Percentiles rank a stretch among this genome's conserved stretches.
Conservation (phyloP, 2,329 filamentous ascomycete genomes). For the Neobulgaria alba region DNA sequence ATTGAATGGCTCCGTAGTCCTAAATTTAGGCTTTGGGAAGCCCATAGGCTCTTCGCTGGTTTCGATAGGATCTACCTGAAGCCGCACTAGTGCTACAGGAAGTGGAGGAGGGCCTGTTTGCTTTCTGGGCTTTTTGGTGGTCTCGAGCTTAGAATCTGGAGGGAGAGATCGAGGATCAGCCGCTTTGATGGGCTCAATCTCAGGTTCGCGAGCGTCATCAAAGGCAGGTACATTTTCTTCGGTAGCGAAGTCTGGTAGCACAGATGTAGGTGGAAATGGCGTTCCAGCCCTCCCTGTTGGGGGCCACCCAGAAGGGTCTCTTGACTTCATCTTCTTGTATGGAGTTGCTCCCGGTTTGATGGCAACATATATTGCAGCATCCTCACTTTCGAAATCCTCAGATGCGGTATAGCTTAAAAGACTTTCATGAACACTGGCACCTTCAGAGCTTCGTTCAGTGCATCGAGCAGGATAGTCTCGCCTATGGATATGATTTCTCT, state of each 20-base stretch:
- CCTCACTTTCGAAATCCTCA: constrained; percentile 13
- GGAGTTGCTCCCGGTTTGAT: background rate
- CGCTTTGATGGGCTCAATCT: constrained; percentile 6
- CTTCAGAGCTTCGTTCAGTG: constrained; percentile 13
- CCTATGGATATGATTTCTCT: background rate
- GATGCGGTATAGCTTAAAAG: constrained; percentile 17
- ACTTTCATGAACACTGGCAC: constrained; percentile 24
- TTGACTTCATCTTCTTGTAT: background rate
- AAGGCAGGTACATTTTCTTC: background rate
- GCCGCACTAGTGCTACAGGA: no score
- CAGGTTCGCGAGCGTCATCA: constrained; percentile 3
- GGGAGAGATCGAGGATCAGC: constrained; percentile 14
- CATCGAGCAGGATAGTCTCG: background rate
- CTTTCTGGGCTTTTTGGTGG: background rate
- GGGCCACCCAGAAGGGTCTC: constrained; percentile 7
- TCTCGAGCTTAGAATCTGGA: constrained; percentile 1
- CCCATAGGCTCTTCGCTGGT: background rate
- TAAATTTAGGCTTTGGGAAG: constrained; percentile 5
- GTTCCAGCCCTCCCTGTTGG: constrained; percentile 12
- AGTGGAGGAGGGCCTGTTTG: background rate
- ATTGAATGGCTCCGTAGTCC: constrained; percentile 9
- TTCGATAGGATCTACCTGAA: background rate
- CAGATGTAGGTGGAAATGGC: constrained; percentile 11
- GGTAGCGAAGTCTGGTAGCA: background rate
- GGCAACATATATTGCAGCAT: constrained; percentile 2